Percentiles rank a stretch among this genome's conserved stretches.
phyloP scores from a whole-genome alignment of 495 filamentous ascomycete genomes.

The Lichenothelia convexa region DNA sequence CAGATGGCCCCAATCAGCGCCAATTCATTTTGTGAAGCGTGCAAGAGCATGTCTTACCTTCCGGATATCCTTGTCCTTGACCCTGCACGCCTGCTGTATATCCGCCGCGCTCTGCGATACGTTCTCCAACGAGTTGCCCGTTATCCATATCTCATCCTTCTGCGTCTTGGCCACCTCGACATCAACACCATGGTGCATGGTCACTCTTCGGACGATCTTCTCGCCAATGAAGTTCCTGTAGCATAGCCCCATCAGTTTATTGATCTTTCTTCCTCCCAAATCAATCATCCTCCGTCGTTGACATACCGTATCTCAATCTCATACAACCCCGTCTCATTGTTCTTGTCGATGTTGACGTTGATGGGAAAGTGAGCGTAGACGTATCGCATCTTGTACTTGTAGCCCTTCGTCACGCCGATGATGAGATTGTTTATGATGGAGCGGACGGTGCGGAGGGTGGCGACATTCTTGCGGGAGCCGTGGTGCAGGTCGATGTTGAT shows the following conservation, averaged over 20 bases:
- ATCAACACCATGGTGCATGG: constrained; percentile 76
- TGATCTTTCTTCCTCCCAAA: background rate
- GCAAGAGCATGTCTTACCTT: constrained; percentile 41
- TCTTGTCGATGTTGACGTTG: constrained; percentile 99
- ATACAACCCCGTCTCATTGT: constrained; percentile 65
- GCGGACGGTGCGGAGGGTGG: constrained; percentile 92
- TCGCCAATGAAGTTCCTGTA: constrained; percentile 94
- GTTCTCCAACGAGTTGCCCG: constrained; percentile 85
- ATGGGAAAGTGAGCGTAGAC: constrained; percentile 99
- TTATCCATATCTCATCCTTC: constrained; percentile 91
- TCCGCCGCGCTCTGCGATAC: constrained; percentile 96
- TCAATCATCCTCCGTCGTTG: constrained; percentile 1
- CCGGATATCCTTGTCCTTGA: constrained; percentile 99
- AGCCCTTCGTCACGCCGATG: constrained; percentile 93
- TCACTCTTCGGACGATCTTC: constrained; percentile 91
- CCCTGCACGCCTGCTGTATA: constrained; percentile 98
- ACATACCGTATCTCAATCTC: constrained; percentile 96
- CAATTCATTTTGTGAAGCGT: constrained; percentile 17
- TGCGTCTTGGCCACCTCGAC: constrained; percentile 72
- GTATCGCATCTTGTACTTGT: constrained; percentile 99
- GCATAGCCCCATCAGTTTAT: constrained; percentile 2
- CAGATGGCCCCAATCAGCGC: no score
- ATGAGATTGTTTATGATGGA: constrained; percentile 96
- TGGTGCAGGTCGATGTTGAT: constrained; percentile 97
- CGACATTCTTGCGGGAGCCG: constrained; percentile 89